Evolutionary conservation across 306 rosid species (phyloP).

Genomic region (Castanea crenata): DNA sequence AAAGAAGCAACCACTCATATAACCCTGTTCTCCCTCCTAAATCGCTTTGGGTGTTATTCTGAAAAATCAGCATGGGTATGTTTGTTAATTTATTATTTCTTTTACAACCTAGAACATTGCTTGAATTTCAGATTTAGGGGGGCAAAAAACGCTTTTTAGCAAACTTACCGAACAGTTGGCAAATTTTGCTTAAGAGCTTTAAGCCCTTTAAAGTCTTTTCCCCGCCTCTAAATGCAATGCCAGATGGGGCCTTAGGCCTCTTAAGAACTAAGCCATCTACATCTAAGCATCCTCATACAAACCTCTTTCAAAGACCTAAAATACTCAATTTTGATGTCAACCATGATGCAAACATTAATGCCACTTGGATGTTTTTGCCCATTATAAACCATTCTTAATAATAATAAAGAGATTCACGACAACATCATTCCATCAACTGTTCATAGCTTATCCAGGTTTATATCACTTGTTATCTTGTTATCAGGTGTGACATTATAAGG

Average conservation of each 20-base stretch:
- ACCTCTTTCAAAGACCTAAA: not conserved
- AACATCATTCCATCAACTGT: not conserved
- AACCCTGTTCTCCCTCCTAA: too few relatives aligned
- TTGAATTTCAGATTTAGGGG: too few relatives aligned
- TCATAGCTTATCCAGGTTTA: not conserved
- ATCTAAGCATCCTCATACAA: not conserved
- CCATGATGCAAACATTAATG: not conserved
- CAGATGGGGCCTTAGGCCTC: not conserved
- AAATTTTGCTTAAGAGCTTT: too few relatives aligned
- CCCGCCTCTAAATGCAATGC: not conserved
- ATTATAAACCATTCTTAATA: not conserved
- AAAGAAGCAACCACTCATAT: too few relatives aligned
- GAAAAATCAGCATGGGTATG: too few relatives aligned
- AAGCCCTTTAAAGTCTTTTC: not conserved
- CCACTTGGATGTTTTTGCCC: not conserved
- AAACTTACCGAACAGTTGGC: too few relatives aligned
- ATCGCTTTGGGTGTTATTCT: too few relatives aligned
- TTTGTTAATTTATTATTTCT: too few relatives aligned
- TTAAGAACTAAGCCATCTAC: not conserved
- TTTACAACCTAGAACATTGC: too few relatives aligned
- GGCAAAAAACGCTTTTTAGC: too few relatives aligned
- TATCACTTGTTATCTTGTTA: not conserved
- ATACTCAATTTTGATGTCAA: not conserved
- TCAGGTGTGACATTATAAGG: constrained; percentile 80
- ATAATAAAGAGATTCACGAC: not conserved